Percentiles rank a stretch among this genome's conserved stretches.
These are phyloP conservation scores for Botrytis fabae DNA, from an alignment of 2,329 filamentous ascomycete species.

Conservation along the genomic window DNA sequence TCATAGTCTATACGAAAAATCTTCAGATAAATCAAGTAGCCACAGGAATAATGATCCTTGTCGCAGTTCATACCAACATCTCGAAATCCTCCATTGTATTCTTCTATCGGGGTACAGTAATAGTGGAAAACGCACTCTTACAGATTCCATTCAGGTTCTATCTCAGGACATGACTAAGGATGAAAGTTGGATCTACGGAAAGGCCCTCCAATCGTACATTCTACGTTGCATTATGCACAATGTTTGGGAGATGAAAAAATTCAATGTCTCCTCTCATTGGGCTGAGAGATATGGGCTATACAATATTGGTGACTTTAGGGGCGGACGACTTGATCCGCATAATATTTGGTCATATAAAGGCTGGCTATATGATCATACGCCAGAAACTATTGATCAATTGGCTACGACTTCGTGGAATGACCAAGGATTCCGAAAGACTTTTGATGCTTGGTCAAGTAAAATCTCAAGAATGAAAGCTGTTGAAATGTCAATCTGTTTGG, in stretches of 20 bases:
- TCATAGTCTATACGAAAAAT: too few relatives aligned
- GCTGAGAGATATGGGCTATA: not conserved
- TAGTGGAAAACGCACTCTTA: not conserved
- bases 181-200: not conserved
- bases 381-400: not conserved
- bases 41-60: rapidly evolving
- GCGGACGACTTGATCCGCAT: not conserved
- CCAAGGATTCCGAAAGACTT: not conserved
- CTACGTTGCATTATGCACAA: not conserved
- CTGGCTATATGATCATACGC: not conserved
- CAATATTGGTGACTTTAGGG: not conserved
- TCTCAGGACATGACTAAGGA: not conserved
- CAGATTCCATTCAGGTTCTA: not conserved
- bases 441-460: not conserved
- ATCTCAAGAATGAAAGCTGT: not conserved
- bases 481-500: not conserved
- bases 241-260: not conserved
- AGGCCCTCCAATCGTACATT: not conserved
- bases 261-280: not conserved
- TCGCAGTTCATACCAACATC: too few relatives aligned
- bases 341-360: not conserved
- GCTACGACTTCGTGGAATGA: not conserved
- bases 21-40: not conserved
- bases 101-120: not conserved
- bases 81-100: not conserved